A percentile compares a stretch with the other conserved stretches of the same genome.
Conservation (phyloP, 169 alveolate genomes). For the Plasmodium gaboni region DNA sequence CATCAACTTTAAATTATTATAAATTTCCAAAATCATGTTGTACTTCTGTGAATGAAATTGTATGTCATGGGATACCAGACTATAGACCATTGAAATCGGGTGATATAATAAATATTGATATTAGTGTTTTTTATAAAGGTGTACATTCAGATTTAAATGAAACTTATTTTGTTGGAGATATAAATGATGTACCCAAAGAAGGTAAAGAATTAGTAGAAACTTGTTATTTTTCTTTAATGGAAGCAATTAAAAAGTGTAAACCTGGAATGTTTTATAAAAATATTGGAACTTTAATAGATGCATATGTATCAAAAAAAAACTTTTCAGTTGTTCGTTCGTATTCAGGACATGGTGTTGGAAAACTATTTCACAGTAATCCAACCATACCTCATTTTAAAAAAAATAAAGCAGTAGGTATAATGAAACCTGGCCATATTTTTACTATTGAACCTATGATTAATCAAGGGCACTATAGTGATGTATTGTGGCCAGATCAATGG, state of each 20-base stretch:
- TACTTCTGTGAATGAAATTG: conserved; percentile 98
- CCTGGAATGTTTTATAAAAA: conserved; percentile 98
- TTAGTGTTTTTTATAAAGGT: conserved; percentile 96
- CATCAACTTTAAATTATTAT: conserved; percentile 98
- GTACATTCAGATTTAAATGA: conserved; percentile 97
- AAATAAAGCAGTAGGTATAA: conserved; percentile 97
- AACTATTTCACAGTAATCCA: conserved; percentile 97
- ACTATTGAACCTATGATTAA: conserved; percentile 99
- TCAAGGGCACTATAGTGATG: conserved; percentile 94
- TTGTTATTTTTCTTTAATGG: conserved; percentile 93
- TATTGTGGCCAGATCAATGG: conserved; percentile 99
- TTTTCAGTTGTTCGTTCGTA: conserved; percentile 92
- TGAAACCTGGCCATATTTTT: conserved; percentile 98
- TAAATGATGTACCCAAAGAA: conserved; percentile 90
- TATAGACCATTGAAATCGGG: conserved; percentile 95
- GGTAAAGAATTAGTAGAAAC: conserved; percentile 91
- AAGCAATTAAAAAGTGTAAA: conserved; percentile 92
- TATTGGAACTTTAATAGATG: conserved; percentile 94
- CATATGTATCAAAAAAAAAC: conserved; percentile 87
- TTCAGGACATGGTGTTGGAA: conserved; percentile 99
- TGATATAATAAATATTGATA: conserved; percentile 96
- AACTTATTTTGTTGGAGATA: conserved; percentile 96
- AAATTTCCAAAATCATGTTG: conserved; percentile 97
- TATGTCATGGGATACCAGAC: conserved; percentile 99
- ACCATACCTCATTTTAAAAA: conserved; percentile 97